Percentiles rank a stretch among this genome's conserved stretches.
Evolutionary conservation across 2,329 filamentous ascomycete species (phyloP).

Genomic region (Blastomyces gilchristii): DNA sequence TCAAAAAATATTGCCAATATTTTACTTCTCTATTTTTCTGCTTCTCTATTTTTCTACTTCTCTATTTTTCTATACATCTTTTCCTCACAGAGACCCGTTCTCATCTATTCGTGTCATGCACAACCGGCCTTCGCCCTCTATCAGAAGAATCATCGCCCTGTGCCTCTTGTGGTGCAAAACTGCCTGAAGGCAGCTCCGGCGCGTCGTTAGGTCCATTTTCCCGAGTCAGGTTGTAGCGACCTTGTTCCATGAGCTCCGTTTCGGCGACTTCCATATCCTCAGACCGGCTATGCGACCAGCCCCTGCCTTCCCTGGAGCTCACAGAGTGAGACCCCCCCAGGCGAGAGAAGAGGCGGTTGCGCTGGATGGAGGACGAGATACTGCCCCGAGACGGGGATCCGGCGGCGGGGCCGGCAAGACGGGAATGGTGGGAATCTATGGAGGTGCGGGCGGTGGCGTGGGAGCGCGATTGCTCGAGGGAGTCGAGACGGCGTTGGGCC

Average conservation of each 20-base stretch:
- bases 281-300: not conserved
- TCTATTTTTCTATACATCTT: no score
- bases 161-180: conserved; percentile 16
- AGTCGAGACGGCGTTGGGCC: conserved; percentile 19
- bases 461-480: conserved; percentile 14
- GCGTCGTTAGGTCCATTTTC: not conserved
- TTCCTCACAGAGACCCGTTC: not conserved
- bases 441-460: conserved; percentile 17
- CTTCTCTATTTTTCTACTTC: no score
- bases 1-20: no score
- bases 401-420: conserved; percentile 9
- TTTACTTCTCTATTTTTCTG: no score
- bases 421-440: conserved; percentile 18
- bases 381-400: conserved; percentile 17
- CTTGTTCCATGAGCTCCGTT: conserved; percentile 39
- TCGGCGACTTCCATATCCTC: conserved; percentile 19
- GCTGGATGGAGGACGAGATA: conserved; percentile 36
- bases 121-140: not conserved
- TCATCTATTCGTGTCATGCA: not conserved
- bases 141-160: conserved; percentile 10
- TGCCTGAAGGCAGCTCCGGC: conserved; percentile 17
- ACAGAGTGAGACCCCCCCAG: conserved; percentile 23
- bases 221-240: conserved; percentile 31
- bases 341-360: conserved; percentile 55
- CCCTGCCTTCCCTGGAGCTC: not conserved